Conservation (phyloP, 495 filamentous ascomycete genomes). For the Tetracladium marchalianum region DNA sequence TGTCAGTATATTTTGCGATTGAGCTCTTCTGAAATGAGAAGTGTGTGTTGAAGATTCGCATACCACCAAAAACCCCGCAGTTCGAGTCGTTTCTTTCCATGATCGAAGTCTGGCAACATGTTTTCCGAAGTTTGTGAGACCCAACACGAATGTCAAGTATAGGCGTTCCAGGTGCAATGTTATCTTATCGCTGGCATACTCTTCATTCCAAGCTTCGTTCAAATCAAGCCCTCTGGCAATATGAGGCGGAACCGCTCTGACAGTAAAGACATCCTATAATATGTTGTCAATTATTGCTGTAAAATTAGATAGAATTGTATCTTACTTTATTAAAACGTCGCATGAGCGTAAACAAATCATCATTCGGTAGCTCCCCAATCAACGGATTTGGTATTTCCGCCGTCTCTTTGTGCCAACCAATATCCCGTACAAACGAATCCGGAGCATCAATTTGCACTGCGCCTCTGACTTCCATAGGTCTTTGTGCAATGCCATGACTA, state of each 20-base stretch:
- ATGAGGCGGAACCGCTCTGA: conserved; percentile 49
- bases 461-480: background rate
- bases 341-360: conserved; percentile 71
- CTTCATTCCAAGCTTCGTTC: conserved; percentile 65
- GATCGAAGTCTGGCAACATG: conserved; percentile 67
- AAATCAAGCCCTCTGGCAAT: conserved; percentile 53
- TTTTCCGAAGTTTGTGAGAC: conserved; percentile 51
- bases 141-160: conserved; percentile 68
- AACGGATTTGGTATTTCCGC: conserved; percentile 48
- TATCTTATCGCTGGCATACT: conserved; percentile 76
- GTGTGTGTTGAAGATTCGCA: background rate
- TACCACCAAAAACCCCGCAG: conserved; percentile 53
- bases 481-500: conserved; percentile 1
- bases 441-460: background rate
- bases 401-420: conserved; percentile 63
- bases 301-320: background rate
- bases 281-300: background rate
- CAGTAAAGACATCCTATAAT: conserved; percentile 71
- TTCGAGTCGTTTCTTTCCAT: conserved; percentile 63
- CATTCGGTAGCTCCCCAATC: conserved; percentile 61
- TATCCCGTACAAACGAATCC: conserved; percentile 24
- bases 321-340: conserved; percentile 72
- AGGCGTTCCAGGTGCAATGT: conserved; percentile 65
- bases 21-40: no score
- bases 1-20: background rate